Conservation (phyloP, 1,139 yeast species). For the Candida anutae region DNA sequence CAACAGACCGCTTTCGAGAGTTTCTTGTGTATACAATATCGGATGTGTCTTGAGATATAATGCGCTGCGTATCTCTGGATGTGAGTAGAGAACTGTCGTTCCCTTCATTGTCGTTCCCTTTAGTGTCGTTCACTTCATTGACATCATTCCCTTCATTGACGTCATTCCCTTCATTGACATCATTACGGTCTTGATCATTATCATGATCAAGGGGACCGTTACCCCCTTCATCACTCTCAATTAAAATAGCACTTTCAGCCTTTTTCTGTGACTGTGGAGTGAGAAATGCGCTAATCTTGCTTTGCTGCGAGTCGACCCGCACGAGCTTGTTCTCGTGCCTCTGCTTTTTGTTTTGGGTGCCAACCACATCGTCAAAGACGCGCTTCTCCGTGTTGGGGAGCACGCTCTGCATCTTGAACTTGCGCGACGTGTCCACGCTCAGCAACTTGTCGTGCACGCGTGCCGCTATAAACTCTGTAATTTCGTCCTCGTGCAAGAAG, state of each 20-base stretch:
- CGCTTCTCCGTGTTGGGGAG: constrained; percentile 14
- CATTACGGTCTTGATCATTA: background rate
- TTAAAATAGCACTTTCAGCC: background rate
- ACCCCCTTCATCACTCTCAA: too few species aligned
- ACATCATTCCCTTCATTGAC: background rate
- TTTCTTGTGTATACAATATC: constrained; percentile 4
- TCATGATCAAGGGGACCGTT: background rate
- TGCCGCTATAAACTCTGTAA: constrained; percentile 52
- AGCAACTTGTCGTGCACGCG: constrained; percentile 45
- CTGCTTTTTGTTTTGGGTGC: constrained; percentile 15
- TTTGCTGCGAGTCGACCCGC: constrained; percentile 67
- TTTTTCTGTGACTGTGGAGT: background rate
- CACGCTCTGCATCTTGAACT: constrained; percentile 59
- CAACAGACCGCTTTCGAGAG: constrained; percentile 14
- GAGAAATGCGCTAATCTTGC: constrained; percentile 44
- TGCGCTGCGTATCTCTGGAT: background rate
- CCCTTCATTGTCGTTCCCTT: background rate
- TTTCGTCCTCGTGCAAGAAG: constrained; percentile 80
- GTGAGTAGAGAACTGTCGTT: background rate
- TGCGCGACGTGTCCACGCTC: constrained; percentile 60
- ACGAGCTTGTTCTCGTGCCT: constrained; percentile 61
- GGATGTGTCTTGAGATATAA: too few species aligned
- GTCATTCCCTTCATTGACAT: background rate
- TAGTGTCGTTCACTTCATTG: background rate
- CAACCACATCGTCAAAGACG: constrained; percentile 1